Evolutionary conservation across 768 basidiomycete species (phyloP).

Genomic region (Zangia roseola): DNA sequence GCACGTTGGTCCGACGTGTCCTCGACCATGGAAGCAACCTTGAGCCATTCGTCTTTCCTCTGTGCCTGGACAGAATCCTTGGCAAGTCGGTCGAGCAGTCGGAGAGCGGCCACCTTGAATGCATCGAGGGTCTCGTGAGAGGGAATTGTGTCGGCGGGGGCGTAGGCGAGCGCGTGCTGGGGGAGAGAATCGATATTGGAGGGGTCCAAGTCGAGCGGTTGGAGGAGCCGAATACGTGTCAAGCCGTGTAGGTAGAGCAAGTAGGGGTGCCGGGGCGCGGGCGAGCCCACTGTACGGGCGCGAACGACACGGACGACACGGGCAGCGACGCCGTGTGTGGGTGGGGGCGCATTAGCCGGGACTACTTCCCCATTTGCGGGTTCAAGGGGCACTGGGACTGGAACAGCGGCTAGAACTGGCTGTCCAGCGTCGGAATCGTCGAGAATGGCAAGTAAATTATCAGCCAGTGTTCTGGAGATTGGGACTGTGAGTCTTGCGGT

Average conservation of each 20-base stretch:
- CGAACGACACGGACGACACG: constrained; percentile 69
- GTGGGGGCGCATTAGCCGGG: constrained; percentile 22
- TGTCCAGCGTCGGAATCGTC: constrained; percentile 63
- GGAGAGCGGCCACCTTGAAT: constrained; percentile 67
- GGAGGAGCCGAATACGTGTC: constrained; percentile 57
- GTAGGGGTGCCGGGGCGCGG: constrained; percentile 52
- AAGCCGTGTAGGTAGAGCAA: constrained; percentile 72
- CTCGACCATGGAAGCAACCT: constrained; percentile 70
- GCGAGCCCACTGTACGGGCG: constrained; percentile 43
- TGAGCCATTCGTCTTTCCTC: constrained; percentile 65
- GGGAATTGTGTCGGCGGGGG: constrained; percentile 41
- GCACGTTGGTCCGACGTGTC: constrained; percentile 63
- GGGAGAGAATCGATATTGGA: constrained; percentile 33
- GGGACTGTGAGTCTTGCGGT: constrained; percentile 68
- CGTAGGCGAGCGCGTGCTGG: constrained; percentile 47
- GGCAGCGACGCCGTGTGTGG: constrained; percentile 68
- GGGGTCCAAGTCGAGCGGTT: constrained; percentile 33
- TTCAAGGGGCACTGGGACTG: constrained; percentile 37
- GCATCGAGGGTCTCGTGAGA: constrained; percentile 55
- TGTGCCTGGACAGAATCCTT: constrained; percentile 41
- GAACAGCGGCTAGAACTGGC: constrained; percentile 68
- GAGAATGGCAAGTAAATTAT: constrained; percentile 63
- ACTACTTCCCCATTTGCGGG: constrained; percentile 6
- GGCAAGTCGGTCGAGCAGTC: constrained; percentile 64
- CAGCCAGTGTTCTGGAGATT: constrained; percentile 58